Evolutionary conservation across 2,329 filamentous ascomycete species (phyloP).

Genomic region (Leptographium lundbergii): DNA sequence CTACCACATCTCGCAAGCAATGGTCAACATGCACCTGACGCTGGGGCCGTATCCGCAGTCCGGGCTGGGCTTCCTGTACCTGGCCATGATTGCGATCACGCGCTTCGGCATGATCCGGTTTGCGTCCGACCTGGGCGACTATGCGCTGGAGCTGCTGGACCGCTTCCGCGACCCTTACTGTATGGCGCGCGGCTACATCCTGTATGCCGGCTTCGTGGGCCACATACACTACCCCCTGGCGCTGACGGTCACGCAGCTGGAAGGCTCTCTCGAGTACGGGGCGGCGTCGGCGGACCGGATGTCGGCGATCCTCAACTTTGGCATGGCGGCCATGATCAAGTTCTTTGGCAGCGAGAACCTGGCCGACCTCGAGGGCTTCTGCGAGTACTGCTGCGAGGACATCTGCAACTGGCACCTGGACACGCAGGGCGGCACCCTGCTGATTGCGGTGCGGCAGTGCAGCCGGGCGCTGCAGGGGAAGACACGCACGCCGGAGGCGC

Average conservation of each 20-base stretch:
- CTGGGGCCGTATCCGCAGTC: slow-evolving; percentile 57
- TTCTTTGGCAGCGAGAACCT: slow-evolving; percentile 60
- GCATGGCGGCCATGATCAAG: slow-evolving; percentile 51
- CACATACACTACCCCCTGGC: slow-evolving; percentile 54
- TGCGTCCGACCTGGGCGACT: slow-evolving; percentile 50
- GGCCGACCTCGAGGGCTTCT: slow-evolving; percentile 56
- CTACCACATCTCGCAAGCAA: slow-evolving; percentile 55
- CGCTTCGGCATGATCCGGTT: slow-evolving; percentile 61
- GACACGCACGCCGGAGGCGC: slow-evolving; percentile 38
- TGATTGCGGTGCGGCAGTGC: slow-evolving; percentile 54
- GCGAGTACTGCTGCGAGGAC: slow-evolving; percentile 60
- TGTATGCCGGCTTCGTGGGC: slow-evolving; percentile 57
- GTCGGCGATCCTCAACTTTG: slow-evolving; percentile 59
- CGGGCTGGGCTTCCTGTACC: slow-evolving; percentile 53
- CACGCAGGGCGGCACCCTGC: slow-evolving; percentile 55
- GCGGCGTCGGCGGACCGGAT: slow-evolving; percentile 57
- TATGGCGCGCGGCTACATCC: slow-evolving; percentile 53
- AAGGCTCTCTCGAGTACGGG: slow-evolving; percentile 53
- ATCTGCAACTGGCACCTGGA: slow-evolving; percentile 60
- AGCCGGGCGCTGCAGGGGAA: slow-evolving; percentile 64
- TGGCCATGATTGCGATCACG: slow-evolving; percentile 53
- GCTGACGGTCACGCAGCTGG: slow-evolving; percentile 45
- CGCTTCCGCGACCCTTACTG: slow-evolving; percentile 51
- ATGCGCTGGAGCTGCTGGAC: slow-evolving; percentile 52
- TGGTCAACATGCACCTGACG: slow-evolving; percentile 53